These are phyloP conservation scores for Pezicula neosporulosa DNA, from an alignment of 2,329 filamentous ascomycete species.

Conservation along the genomic window DNA sequence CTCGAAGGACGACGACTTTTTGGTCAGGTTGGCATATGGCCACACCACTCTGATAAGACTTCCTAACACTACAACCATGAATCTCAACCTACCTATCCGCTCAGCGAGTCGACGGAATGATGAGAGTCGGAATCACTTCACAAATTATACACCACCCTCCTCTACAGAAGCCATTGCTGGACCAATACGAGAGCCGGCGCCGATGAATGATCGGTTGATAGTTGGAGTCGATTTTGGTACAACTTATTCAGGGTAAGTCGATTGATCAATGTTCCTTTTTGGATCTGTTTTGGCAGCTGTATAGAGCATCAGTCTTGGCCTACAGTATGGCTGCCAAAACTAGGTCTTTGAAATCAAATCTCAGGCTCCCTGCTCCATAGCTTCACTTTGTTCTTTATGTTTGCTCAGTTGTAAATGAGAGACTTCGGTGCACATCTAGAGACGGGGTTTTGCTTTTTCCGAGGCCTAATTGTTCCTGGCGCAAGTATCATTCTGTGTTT, in stretches of 20 bases:
- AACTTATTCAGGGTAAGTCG: conserved; percentile 71
- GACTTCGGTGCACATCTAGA: background rate
- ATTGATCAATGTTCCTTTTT: background rate
- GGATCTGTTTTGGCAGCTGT: background rate
- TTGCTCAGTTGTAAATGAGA: background rate
- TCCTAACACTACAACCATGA: conserved; percentile 18
- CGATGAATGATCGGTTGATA: conserved; percentile 61
- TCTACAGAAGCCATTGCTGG: conserved; percentile 62
- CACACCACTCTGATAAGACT: background rate
- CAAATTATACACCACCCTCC: conserved; percentile 46
- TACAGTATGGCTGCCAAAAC: too few relatives aligned
- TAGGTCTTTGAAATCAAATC: background rate
- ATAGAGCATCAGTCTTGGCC: background rate
- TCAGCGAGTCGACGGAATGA: conserved; percentile 24
- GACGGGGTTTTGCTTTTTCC: background rate
- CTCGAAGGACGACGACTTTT: background rate
- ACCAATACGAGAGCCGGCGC: conserved; percentile 49
- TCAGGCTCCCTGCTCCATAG: too few relatives aligned
- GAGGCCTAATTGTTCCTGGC: background rate
- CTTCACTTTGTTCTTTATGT: background rate
- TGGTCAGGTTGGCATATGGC: background rate
- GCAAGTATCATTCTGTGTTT: background rate
- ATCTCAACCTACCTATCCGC: conserved; percentile 28
- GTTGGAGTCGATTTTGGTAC: conserved; percentile 82
- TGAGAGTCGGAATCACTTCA: conserved; percentile 27